Percentiles rank a stretch among this genome's conserved stretches.
Evolutionary conservation across 768 basidiomycete genomes (phyloP).

Genomic region (Pleurotus sapidus): DNA sequence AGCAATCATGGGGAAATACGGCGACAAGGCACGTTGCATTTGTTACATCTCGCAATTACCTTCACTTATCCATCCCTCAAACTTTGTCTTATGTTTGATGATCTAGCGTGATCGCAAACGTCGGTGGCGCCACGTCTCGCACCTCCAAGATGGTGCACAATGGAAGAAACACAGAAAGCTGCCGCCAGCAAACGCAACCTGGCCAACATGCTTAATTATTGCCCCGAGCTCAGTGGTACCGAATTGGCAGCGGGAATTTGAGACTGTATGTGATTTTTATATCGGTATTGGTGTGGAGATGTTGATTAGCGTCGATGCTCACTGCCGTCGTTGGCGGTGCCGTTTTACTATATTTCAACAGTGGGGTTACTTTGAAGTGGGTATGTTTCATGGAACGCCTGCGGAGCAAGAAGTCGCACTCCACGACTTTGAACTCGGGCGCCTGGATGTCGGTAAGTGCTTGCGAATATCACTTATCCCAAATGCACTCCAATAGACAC

Average conservation of each 20-base stretch:
- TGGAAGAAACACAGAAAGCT: conserved; percentile 53
- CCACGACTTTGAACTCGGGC: conserved; percentile 74
- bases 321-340: too few species aligned
- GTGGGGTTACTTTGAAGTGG: conserved; percentile 96
- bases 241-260: conserved; percentile 90
- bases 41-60: too few species aligned
- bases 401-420: conserved; percentile 56
- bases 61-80: not conserved
- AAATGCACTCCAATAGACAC: too few species aligned
- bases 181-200: conserved; percentile 66
- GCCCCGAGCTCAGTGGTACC: conserved; percentile 80
- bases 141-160: conserved; percentile 53
- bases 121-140: conserved; percentile 63
- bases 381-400: conserved; percentile 55
- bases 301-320: too few species aligned
- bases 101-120: conserved; percentile 54
- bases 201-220: conserved; percentile 87
- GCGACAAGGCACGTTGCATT: conserved; percentile 30
- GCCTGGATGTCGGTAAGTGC: conserved; percentile 77
- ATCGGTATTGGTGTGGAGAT: too few species aligned
- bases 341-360: conserved; percentile 22
- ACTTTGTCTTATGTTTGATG: not conserved
- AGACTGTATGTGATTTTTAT: conserved; percentile 47
- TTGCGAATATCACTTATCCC: too few species aligned
- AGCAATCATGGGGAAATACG: conserved; percentile 86